These are phyloP conservation scores for Leccinum disarticulatum DNA, from an alignment of 768 basidiomycete genomes.

Conservation along the genomic window DNA sequence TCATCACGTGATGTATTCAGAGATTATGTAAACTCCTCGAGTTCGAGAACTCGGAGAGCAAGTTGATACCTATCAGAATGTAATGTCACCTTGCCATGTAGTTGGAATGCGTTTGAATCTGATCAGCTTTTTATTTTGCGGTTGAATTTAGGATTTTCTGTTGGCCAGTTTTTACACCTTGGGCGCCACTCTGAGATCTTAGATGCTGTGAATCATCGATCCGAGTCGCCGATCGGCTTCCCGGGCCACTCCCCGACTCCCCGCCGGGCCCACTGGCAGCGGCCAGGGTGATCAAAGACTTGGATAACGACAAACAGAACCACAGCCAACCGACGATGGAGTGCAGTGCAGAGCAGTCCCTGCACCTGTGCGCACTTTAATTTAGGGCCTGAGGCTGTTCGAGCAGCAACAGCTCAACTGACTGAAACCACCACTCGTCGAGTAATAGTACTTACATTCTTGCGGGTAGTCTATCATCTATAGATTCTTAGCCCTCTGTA, in stretches of 20 bases:
- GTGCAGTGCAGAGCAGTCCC: background rate
- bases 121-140: background rate
- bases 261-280: background rate
- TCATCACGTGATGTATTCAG: slow-evolving; percentile 26
- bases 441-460: background rate
- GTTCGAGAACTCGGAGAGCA: no score
- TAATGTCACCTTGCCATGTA: no score
- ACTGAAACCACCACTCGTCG: background rate
- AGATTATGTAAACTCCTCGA: background rate
- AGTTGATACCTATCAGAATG: no score
- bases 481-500: background rate
- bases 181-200: background rate
- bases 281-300: slow-evolving; percentile 1
- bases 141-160: background rate
- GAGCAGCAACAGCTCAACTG: background rate
- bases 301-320: background rate
- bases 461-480: background rate
- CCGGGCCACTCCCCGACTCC: no score
- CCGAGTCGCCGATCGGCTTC: accelerated
- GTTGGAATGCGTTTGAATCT: no score
- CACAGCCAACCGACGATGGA: background rate
- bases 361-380: no score
- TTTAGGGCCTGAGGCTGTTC: background rate
- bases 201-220: background rate
- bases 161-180: background rate